Evolutionary conservation across 176 grass and related monocot species (phyloP).

Genomic region (Hordeum vulgare): MorexV3_pseudomolecules_assembly NC_058521.1:398778572-398779071

Average conservation of each 20-base stretch:
- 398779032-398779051: conserved; percentile 37
- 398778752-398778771: not conserved
- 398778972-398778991: conserved; percentile 89
- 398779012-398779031: conserved; percentile 23
- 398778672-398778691: no score
- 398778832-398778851: not conserved
- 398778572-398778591: not conserved
- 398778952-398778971: conserved; percentile 69
- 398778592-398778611: no score
- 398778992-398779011: conserved; percentile 23
- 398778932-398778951: conserved; percentile 77
- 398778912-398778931: conserved; percentile 82
- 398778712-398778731: conserved; percentile 1
- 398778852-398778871: not conserved
- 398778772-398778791: conserved; percentile 10
- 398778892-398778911: conserved; percentile 78
- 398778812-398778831: not conserved
- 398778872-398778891: conserved; percentile 22
- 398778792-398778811: not conserved
- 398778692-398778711: not conserved
- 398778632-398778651: no score
- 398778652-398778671: no score
- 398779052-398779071: not conserved
- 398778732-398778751: not conserved
- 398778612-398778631: no score